Conservation (phyloP, 2,329 filamentous ascomycete genomes). For the Lasiodiplodia theobromae region DNA sequence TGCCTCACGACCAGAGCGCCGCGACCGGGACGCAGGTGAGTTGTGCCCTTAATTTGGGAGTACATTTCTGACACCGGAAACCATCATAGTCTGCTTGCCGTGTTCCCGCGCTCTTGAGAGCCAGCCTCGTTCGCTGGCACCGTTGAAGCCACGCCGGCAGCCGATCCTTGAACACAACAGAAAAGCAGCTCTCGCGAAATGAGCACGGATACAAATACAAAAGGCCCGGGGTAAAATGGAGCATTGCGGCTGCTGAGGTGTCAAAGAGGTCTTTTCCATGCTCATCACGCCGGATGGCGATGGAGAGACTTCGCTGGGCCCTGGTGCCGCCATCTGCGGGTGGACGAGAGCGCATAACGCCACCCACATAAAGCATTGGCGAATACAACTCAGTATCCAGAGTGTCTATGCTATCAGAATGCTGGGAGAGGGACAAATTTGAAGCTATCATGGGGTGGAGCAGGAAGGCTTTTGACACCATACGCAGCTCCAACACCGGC, state of each 20-base stretch:
- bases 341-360: neutral
- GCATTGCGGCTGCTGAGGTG: fast-evolving
- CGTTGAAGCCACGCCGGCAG: neutral
- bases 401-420: neutral
- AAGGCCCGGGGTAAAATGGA: fast-evolving
- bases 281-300: neutral
- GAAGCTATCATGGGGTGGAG: too few relatives aligned
- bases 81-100: neutral
- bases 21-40: neutral
- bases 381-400: neutral
- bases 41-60: neutral
- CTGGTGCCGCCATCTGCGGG: neutral
- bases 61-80: neutral
- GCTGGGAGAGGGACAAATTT: neutral
- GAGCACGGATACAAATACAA: neutral
- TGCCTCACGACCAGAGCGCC: neutral
- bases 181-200: neutral
- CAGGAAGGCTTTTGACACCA: too few relatives aligned
- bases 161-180: neutral
- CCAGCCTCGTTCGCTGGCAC: neutral
- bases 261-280: fast-evolving
- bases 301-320: neutral
- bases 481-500: too few relatives aligned
- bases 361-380: neutral
- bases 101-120: neutral